Conservation (phyloP, 805 yeast species). For the Candida ascalaphidarum region DNA sequence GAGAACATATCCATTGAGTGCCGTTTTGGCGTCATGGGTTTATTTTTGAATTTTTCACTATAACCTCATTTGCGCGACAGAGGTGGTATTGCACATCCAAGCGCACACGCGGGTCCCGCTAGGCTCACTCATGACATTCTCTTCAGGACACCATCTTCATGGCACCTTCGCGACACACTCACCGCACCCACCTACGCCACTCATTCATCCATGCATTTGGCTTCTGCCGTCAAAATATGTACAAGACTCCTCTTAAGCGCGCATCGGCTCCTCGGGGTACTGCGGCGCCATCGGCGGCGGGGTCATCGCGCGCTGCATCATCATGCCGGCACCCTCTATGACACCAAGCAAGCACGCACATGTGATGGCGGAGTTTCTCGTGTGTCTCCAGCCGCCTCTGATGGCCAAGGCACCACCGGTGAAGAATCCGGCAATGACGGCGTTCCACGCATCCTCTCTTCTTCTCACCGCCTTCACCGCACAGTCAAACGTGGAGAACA, state of each 20-base stretch:
- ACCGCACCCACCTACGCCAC: no score
- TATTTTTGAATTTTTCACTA: no score
- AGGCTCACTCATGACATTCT: no score
- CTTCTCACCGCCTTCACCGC: slow-evolving; percentile 90
- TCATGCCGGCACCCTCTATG: slow-evolving; percentile 96
- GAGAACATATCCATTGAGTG: no score
- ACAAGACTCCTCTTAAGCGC: slow-evolving; percentile 17
- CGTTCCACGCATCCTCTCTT: slow-evolving; percentile 98
- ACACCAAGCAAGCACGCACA: slow-evolving; percentile 96
- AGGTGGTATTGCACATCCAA: no score
- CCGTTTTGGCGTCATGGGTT: no score
- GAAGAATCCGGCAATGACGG: slow-evolving; percentile 94
- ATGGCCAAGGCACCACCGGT: slow-evolving; percentile 97
- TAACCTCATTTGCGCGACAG: no score
- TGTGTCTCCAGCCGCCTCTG: slow-evolving; percentile 98
- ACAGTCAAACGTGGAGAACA: slow-evolving; percentile 93
- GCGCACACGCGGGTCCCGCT: no score
- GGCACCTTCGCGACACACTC: no score
- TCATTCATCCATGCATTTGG: no score
- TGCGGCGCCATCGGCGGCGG: slow-evolving; percentile 48
- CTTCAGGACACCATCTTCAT: no score
- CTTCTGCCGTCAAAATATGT: slow-evolving; percentile 1
- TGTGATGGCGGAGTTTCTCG: slow-evolving; percentile 91
- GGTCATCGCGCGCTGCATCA: slow-evolving; percentile 87
- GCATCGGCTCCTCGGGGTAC: slow-evolving; percentile 34